Conservation (phyloP, 176 grass and related monocot species). For the Themeda triandra region DNA sequence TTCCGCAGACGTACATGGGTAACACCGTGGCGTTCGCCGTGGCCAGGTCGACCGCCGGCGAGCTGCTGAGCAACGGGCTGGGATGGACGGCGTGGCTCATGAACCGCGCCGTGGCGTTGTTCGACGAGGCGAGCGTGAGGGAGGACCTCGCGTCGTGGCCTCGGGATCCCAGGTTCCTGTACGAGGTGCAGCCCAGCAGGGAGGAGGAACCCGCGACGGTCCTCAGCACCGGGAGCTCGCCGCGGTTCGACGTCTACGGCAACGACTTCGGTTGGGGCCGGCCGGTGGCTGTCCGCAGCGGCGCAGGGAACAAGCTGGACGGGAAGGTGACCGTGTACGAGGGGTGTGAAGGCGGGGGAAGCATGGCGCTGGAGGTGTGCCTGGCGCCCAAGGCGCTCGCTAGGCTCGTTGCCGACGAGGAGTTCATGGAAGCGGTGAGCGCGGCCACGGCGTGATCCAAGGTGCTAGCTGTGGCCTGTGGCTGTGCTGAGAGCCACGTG, state of each 20-base stretch:
- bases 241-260: constrained; percentile 27
- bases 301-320: no score
- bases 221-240: constrained; percentile 12
- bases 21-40: not conserved
- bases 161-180: no score
- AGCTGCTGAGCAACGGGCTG: not conserved
- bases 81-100: not conserved
- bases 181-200: not conserved
- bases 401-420: no score
- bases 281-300: no score
- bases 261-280: not conserved
- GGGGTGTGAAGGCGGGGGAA: no score
- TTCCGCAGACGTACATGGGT: not conserved
- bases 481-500: no score
- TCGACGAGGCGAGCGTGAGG: not conserved
- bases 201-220: not conserved
- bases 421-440: no score
- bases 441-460: no score
- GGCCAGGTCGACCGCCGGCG: not conserved
- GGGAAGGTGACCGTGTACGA: no score
- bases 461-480: no score
- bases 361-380: no score
- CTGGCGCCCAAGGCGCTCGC: no score
- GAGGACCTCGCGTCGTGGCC: not conserved
- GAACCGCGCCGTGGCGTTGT: not conserved